Evolutionary conservation across 129 eudicot species (phyloP).

Genomic region (Flaveria sonorensis): DNA sequence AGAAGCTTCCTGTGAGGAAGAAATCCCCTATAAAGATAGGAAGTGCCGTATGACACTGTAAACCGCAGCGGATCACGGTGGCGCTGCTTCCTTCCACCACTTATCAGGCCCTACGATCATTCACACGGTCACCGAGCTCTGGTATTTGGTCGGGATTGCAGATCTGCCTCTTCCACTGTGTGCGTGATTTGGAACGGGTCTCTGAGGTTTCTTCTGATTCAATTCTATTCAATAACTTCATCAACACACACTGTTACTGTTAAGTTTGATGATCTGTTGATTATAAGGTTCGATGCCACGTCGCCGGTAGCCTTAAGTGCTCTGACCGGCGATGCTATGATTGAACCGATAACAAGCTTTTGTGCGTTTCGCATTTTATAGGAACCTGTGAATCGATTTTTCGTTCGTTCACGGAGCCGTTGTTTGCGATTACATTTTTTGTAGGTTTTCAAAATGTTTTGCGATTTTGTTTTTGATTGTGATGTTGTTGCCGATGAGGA

Average conservation of each 20-base stretch:
- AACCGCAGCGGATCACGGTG: slow-evolving; percentile 45
- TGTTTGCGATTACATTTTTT: slow-evolving; percentile 71
- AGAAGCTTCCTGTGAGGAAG: slow-evolving; percentile 68
- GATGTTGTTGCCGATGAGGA: slow-evolving; percentile 29
- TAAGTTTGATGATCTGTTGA: too few relatives aligned
- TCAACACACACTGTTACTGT: not conserved
- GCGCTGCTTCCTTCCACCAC: slow-evolving; percentile 11
- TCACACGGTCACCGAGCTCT: slow-evolving; percentile 2
- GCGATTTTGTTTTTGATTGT: too few relatives aligned
- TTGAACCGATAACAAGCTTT: slow-evolving; percentile 58
- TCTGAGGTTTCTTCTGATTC: slow-evolving; percentile 51
- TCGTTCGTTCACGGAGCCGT: slow-evolving; percentile 81
- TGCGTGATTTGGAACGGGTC: slow-evolving; percentile 94
- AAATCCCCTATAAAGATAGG: slow-evolving; percentile 72
- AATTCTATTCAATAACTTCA: not conserved
- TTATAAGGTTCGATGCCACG: slow-evolving; percentile 81
- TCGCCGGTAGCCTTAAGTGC: slow-evolving; percentile 73
- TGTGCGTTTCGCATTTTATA: slow-evolving; percentile 65
- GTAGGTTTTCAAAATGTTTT: too few relatives aligned
- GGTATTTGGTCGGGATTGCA: slow-evolving; percentile 6
- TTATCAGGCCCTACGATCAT: not conserved
- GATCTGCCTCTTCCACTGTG: slow-evolving; percentile 34
- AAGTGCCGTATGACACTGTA: slow-evolving; percentile 98
- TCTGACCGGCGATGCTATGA: slow-evolving; percentile 78
- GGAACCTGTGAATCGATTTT: slow-evolving; percentile 77